Evolutionary conservation across 306 rosid genomes (phyloP).

Genomic region (Pyrus pyrifolia): DNA sequence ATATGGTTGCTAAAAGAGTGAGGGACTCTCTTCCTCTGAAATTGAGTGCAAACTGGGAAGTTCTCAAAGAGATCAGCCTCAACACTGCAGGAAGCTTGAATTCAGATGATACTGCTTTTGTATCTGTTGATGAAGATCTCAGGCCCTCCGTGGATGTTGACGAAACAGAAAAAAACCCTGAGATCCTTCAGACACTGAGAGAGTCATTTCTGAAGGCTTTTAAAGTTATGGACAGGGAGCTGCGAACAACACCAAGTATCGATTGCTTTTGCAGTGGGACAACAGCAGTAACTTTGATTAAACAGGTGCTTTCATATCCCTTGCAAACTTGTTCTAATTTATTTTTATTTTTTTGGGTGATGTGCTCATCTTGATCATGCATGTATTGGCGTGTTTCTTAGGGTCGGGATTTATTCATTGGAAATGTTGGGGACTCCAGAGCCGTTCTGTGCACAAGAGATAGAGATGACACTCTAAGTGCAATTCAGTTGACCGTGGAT

Average conservation of each 20-base stretch:
- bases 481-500: constrained; percentile 96
- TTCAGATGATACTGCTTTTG: constrained; percentile 49
- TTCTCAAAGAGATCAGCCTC: constrained; percentile 62
- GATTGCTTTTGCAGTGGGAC: constrained; percentile 97
- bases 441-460: constrained; percentile 89
- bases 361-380: constrained; percentile 21
- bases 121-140: constrained; percentile 64
- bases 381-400: constrained; percentile 26
- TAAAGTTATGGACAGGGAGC: constrained; percentile 84
- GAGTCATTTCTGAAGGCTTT: constrained; percentile 84
- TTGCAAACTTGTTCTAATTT: constrained; percentile 7
- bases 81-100: constrained; percentile 62
- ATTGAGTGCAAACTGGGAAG: constrained; percentile 87
- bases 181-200: constrained; percentile 64
- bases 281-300: constrained; percentile 87
- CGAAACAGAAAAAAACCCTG: constrained; percentile 63
- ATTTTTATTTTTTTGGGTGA: constrained; percentile 2
- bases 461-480: constrained; percentile 48
- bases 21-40: constrained; percentile 94
- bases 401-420: constrained; percentile 81
- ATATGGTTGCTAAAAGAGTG: constrained; percentile 97
- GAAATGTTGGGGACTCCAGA: constrained; percentile 95
- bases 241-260: constrained; percentile 57
- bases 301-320: constrained; percentile 53
- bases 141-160: constrained; percentile 50